phyloP scores from a whole-genome alignment of 2,329 filamentous ascomycete species.

The Trichoderma koningii region DNA sequence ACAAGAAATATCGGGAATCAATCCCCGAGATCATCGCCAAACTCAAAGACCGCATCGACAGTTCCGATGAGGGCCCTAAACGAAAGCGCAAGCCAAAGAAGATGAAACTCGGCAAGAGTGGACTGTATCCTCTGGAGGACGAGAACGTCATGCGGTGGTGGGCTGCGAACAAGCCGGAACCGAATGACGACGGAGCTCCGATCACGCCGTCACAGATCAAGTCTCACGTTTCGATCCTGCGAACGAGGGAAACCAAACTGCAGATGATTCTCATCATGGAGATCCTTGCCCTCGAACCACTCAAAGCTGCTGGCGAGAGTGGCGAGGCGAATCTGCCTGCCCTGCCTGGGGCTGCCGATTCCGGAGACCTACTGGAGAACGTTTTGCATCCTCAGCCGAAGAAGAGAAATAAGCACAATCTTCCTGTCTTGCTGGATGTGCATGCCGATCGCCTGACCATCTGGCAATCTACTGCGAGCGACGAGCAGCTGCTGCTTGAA shows the following conservation, averaged over 20 bases:
- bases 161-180: slow-evolving; percentile 57
- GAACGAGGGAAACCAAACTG: slow-evolving; percentile 75
- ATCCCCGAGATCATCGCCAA: slow-evolving; percentile 62
- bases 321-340: slow-evolving; percentile 52
- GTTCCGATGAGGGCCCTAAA: slow-evolving; percentile 50
- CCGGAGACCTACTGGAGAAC: slow-evolving; percentile 34
- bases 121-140: slow-evolving; percentile 68
- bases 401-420: slow-evolving; percentile 64
- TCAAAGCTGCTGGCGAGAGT: slow-evolving; percentile 45
- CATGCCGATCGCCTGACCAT: slow-evolving; percentile 79
- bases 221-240: slow-evolving; percentile 64
- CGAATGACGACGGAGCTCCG: slow-evolving; percentile 49
- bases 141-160: slow-evolving; percentile 70
- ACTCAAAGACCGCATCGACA: slow-evolving; percentile 59
- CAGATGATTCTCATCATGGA: slow-evolving; percentile 81
- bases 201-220: slow-evolving; percentile 57
- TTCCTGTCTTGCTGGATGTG: slow-evolving; percentile 67
- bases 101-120: slow-evolving; percentile 67
- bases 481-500: slow-evolving; percentile 55
- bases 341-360: slow-evolving; percentile 43
- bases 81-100: slow-evolving; percentile 62
- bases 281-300: slow-evolving; percentile 68
- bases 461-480: slow-evolving; percentile 74
- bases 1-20: slow-evolving; percentile 78
- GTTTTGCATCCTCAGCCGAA: slow-evolving; percentile 42